phyloP scores from a whole-genome alignment of 2,329 filamentous ascomycete species.

The Endoconidiophora laricicola region DNA sequence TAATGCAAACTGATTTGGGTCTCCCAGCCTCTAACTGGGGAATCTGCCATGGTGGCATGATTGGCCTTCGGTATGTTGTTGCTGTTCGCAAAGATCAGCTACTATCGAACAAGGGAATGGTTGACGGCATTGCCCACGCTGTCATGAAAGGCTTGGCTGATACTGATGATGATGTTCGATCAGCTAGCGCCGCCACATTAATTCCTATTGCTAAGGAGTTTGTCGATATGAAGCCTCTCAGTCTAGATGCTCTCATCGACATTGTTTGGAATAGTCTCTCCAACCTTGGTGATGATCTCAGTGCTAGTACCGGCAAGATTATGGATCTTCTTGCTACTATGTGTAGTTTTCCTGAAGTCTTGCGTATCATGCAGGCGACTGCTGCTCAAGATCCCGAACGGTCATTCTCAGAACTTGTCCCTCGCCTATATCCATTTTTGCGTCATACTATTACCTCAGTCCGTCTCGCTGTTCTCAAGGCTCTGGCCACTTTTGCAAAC shows the following conservation, averaged over 20 bases:
- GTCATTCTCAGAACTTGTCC: slow-evolving; percentile 83
- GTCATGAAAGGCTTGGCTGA: slow-evolving; percentile 93
- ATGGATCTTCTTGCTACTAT: slow-evolving; percentile 96
- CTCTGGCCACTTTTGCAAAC: slow-evolving; percentile 79
- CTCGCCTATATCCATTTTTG: slow-evolving; percentile 86
- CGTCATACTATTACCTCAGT: slow-evolving; percentile 95
- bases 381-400: slow-evolving; percentile 68
- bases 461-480: slow-evolving; percentile 79
- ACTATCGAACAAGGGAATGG: slow-evolving; percentile 64
- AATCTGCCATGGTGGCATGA: slow-evolving; percentile 95
- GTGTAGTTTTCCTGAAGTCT: slow-evolving; percentile 81
- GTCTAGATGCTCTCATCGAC: slow-evolving; percentile 68
- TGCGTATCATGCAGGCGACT: slow-evolving; percentile 85
- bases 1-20: slow-evolving; percentile 73
- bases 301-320: slow-evolving; percentile 90
- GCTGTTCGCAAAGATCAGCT: slow-evolving; percentile 87
- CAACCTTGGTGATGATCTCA: slow-evolving; percentile 90
- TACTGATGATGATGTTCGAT: slow-evolving; percentile 84
- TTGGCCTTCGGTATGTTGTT: slow-evolving; percentile 85
- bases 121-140: slow-evolving; percentile 80
- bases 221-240: slow-evolving; percentile 62
- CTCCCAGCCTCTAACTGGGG: slow-evolving; percentile 71
- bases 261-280: slow-evolving; percentile 97
- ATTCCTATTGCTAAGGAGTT: slow-evolving; percentile 95
- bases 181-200: slow-evolving; percentile 91